Percentiles rank a stretch among this genome's conserved stretches.
phyloP scores from a whole-genome alignment of 2,329 filamentous ascomycete species.

The Trichoderma koningii region DNA sequence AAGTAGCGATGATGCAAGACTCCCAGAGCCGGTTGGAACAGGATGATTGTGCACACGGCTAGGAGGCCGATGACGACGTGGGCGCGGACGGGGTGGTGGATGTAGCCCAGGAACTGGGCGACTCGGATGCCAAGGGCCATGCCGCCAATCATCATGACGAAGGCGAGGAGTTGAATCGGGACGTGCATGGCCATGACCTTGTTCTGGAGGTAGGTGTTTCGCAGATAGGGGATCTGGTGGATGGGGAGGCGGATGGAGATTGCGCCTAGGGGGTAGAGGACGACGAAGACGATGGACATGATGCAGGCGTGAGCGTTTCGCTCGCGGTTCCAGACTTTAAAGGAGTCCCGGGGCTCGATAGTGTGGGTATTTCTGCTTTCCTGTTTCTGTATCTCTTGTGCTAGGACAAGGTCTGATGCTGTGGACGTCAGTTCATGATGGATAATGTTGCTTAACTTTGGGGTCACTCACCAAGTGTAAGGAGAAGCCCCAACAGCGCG shows the following conservation, averaged over 20 bases:
- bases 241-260: slow-evolving; percentile 19
- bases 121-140: slow-evolving; percentile 12
- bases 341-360: slow-evolving; percentile 1
- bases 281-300: slow-evolving; percentile 24
- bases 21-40: slow-evolving; percentile 9
- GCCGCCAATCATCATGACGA: slow-evolving; percentile 21
- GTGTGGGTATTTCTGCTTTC: background rate
- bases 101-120: slow-evolving; percentile 1
- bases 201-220: slow-evolving; percentile 15
- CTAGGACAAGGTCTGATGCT: background rate
- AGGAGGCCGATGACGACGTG: slow-evolving; percentile 19
- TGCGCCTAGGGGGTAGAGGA: slow-evolving; percentile 13
- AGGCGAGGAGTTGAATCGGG: slow-evolving; percentile 12
- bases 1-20: slow-evolving; percentile 13
- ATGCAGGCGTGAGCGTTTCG: slow-evolving; percentile 21
- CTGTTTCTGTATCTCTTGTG: background rate
- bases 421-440: background rate
- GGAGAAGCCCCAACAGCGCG: background rate
- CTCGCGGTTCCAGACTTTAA: slow-evolving; percentile 19
- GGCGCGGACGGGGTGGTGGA: background rate
- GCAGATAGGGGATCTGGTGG: slow-evolving; percentile 5
- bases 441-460: background rate
- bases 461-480: slow-evolving; percentile 4
- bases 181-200: slow-evolving; percentile 22
- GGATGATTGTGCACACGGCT: slow-evolving; percentile 7